These are phyloP conservation scores for Telopea speciosissima DNA, from an alignment of 177 flowering plant genomes.

Conservation along the genomic window DNA sequence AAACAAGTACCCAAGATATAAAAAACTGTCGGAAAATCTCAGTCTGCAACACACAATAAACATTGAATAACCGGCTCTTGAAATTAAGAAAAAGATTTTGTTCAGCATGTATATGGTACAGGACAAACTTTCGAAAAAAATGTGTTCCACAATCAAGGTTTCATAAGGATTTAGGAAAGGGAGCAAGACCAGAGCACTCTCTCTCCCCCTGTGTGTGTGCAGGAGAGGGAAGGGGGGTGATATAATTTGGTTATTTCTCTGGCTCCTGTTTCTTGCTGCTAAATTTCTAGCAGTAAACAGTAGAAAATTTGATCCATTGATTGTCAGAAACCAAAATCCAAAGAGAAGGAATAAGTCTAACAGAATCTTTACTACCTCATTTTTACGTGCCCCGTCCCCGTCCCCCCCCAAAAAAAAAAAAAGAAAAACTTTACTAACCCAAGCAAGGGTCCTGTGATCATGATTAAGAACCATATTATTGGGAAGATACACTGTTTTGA, in stretches of 20 bases:
- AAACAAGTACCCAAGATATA: neutral
- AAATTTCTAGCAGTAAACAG: too few relatives aligned
- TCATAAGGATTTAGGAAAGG: neutral
- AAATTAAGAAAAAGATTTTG: neutral
- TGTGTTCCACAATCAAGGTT: neutral
- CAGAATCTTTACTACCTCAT: too few relatives aligned
- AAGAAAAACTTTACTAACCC: too few relatives aligned
- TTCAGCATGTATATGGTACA: neutral
- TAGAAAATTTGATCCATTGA: too few relatives aligned
- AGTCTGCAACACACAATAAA: neutral
- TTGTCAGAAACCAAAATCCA: too few relatives aligned
- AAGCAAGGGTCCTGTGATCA: too few relatives aligned
- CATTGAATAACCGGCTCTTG: neutral
- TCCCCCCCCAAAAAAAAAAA: too few relatives aligned
- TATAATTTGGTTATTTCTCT: neutral
- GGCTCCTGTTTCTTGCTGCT: neutral
- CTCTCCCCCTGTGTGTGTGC: too few relatives aligned
- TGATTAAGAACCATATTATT: too few relatives aligned
- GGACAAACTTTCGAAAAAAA: neutral
- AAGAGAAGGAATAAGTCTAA: too few relatives aligned
- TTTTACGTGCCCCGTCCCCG: too few relatives aligned
- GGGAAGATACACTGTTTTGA: too few relatives aligned
- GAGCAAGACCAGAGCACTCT: neutral
- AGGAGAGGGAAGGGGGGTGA: neutral
- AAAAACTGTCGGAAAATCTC: neutral